A percentile compares a stretch with the other conserved stretches of the same genome.
Evolutionary conservation across 768 basidiomycete genomes (phyloP).

Genomic region (Cystofilobasidium ferigula): DNA sequence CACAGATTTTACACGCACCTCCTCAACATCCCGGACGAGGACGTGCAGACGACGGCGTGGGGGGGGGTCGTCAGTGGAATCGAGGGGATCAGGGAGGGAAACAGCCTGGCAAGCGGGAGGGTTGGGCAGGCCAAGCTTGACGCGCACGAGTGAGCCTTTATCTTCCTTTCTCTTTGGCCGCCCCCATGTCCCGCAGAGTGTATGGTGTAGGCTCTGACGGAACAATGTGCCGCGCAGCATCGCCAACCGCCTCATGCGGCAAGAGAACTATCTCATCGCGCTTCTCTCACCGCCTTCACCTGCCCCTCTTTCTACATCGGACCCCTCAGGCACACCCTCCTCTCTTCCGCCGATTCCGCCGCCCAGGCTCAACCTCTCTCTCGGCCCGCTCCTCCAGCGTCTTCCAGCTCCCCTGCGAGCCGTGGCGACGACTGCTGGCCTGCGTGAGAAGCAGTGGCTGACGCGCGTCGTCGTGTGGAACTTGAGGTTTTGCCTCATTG

Average conservation of each 20-base stretch:
- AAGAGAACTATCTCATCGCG: slow-evolving; percentile 97
- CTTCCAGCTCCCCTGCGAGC: no score
- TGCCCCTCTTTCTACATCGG: slow-evolving; percentile 38
- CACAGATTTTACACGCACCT: slow-evolving; percentile 92
- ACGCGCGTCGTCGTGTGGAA: slow-evolving; percentile 97
- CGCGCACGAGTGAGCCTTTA: slow-evolving; percentile 59
- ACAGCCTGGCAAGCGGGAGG: slow-evolving; percentile 61
- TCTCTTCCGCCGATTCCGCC: slow-evolving; percentile 41
- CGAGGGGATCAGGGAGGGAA: slow-evolving; percentile 76
- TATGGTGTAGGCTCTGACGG: background rate
- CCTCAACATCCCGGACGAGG: slow-evolving; percentile 84
- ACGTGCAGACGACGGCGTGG: slow-evolving; percentile 98
- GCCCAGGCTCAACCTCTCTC: background rate
- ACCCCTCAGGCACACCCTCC: slow-evolving; percentile 31
- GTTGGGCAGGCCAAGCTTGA: slow-evolving; percentile 66
- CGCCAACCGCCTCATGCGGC: slow-evolving; percentile 70
- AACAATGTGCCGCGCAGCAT: background rate
- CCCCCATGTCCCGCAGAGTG: background rate
- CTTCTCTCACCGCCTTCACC: slow-evolving; percentile 43
- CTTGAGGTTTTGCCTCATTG: slow-evolving; percentile 85
- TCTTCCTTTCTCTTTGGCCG: background rate
- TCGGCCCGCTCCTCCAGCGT: slow-evolving; percentile 9
- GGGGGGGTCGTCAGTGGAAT: slow-evolving; percentile 85
- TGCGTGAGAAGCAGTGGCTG: slow-evolving; percentile 50
- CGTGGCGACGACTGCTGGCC: no score